Evolutionary conservation across 2,329 filamentous ascomycete species (phyloP), one percentile per base, ranked within the genome.

Genomic region (Sarocladium oryzae): DNA sequence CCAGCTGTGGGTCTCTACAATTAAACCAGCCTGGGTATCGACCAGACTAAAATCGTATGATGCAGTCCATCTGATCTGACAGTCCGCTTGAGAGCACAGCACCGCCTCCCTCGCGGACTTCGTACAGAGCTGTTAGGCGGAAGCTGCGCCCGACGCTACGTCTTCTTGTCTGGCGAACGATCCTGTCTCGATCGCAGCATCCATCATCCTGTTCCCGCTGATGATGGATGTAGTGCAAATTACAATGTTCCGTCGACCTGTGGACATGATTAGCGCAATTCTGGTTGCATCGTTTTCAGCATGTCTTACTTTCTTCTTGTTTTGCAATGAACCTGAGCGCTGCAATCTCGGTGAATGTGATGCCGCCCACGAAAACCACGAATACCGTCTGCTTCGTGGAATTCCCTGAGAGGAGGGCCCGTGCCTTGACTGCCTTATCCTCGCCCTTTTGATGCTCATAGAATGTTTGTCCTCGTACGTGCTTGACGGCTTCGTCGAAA

Each of bases 301-400:
- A 7, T 49, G 20, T 61, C 73, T 58, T 63, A 83, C 82, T 78
- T 75, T 88, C 80, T 82, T 93, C 85, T 67, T 92, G 85, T 63
- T 84, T 84, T 9, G 88, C 89, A 58, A 99, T 86, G 64, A 96
- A 97, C 51, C 95, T 79, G 63, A 99, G 66, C 18, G 95, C 93
- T 36, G 95, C 90, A 65, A 99, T 92, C 69, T 99, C 93, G 0
- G 93, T 92, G 63, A 95, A 96, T 0, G 90, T 96, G 51, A 99
- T 88, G 2, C 93, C 95, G n/a, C 93, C 93, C 16, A 99, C 73
- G 69, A 97, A 97, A 59, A 97, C 95, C n/a, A 99, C 85, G 62
- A 96, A 88, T 1, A 95, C 86, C 0, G 88, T 92, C 73, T 96
- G 95, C 65, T 84, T 84, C 49, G 81, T 81, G 15, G 80, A 79